Conservation (phyloP, 2,329 filamentous ascomycete genomes). For the Neofusicoccum sp. region DNA sequence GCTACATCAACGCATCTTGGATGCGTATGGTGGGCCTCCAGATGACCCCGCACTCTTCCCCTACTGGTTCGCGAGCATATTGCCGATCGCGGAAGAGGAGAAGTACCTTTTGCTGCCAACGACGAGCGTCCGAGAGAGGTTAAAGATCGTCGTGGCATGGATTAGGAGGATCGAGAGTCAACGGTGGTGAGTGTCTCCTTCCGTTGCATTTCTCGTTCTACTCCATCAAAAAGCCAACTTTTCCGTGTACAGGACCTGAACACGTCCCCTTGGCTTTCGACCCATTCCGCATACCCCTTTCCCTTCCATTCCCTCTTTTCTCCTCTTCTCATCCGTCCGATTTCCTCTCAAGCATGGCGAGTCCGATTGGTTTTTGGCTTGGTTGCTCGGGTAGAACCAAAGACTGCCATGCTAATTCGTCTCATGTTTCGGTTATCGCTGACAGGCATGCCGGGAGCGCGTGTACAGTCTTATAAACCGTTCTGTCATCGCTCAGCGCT, state of each 20-base stretch:
- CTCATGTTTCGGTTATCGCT: constrained; percentile 18
- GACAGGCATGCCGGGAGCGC: constrained; percentile 40
- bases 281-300: background rate
- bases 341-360: constrained; percentile 2
- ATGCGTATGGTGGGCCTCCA: constrained; percentile 75
- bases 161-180: constrained; percentile 68
- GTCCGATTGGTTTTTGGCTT: constrained; percentile 1
- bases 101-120: constrained; percentile 75
- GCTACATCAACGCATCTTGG: constrained; percentile 69
- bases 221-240: background rate
- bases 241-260: constrained; percentile 1
- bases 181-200: constrained; percentile 61
- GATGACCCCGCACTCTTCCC: constrained; percentile 74
- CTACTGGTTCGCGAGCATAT: constrained; percentile 84
- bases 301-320: background rate
- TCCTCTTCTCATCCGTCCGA: background rate
- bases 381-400: constrained; percentile 4
- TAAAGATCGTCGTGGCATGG: constrained; percentile 83
- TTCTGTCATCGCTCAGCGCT: constrained; percentile 17
- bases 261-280: background rate
- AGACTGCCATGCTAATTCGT: constrained; percentile 15
- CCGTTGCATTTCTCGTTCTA: background rate
- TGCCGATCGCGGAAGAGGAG: constrained; percentile 73
- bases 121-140: constrained; percentile 71
- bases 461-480: constrained; percentile 40